Conservation (phyloP, 345 rosid species). For the Tarenaya hassleriana region DNA sequence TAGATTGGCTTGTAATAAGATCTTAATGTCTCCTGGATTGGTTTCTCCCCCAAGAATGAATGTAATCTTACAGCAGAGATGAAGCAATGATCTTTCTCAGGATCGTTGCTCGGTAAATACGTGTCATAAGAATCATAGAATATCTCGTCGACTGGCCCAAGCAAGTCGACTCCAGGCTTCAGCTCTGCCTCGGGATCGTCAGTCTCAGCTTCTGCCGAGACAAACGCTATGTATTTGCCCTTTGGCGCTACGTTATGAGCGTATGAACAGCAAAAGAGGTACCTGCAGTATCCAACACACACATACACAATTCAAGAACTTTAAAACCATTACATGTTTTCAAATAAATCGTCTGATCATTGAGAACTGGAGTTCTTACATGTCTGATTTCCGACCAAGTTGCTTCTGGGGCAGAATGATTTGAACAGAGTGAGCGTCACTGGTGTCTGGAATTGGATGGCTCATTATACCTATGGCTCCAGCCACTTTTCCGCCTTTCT, state of each 20-base stretch:
- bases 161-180: constrained; percentile 79
- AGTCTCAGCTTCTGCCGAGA: constrained; percentile 91
- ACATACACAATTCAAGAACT: background rate
- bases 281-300: constrained; percentile 26
- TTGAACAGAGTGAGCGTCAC: constrained; percentile 86
- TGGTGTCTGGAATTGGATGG: constrained; percentile 87
- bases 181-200: constrained; percentile 71
- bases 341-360: background rate
- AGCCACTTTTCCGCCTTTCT: constrained; percentile 80
- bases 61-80: constrained; percentile 63
- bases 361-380: constrained; percentile 37
- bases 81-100: constrained; percentile 80
- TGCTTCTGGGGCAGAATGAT: constrained; percentile 96
- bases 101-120: constrained; percentile 70
- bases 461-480: constrained; percentile 96
- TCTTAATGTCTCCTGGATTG: no score
- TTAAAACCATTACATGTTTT: constrained; percentile 7
- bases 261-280: constrained; percentile 85
- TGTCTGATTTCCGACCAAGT: constrained; percentile 87
- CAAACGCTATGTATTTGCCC: constrained; percentile 95
- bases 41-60: background rate
- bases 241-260: constrained; percentile 93
- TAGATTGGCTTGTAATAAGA: no score
- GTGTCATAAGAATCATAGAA: constrained; percentile 75
- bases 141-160: constrained; percentile 83